Percentiles rank a stretch among this genome's conserved stretches.
Conservation (phyloP, 345 rosid genomes). For the Luvunga scandens region DNA sequence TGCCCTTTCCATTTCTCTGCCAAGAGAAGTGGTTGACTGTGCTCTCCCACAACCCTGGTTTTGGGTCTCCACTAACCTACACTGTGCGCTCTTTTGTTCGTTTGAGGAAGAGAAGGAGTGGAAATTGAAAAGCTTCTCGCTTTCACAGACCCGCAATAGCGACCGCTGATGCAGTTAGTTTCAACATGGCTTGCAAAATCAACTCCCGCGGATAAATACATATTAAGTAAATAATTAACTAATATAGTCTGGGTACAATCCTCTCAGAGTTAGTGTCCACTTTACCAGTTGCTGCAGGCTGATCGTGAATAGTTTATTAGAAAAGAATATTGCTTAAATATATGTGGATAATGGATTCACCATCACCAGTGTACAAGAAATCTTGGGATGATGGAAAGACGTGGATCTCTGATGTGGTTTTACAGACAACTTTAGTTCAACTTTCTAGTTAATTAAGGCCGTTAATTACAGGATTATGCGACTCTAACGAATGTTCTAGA, state of each 20-base stretch:
- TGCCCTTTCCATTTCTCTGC: background rate
- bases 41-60: constrained; percentile 8
- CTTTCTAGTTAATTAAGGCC: background rate
- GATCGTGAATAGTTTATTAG: background rate
- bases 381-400: background rate
- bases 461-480: background rate
- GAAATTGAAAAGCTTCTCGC: background rate
- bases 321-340: background rate
- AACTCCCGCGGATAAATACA: background rate
- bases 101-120: background rate
- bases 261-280: background rate
- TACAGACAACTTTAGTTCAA: background rate
- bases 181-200: background rate
- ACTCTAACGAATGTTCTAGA: background rate
- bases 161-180: background rate
- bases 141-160: too few species aligned
- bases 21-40: background rate
- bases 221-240: too few species aligned
- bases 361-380: background rate
- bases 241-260: background rate
- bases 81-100: background rate
- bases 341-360: background rate
- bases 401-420: constrained; percentile 8
- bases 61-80: constrained; percentile 17
- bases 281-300: background rate